Conservation (phyloP, 768 basidiomycete species). For the Mycena maculata region DNA sequence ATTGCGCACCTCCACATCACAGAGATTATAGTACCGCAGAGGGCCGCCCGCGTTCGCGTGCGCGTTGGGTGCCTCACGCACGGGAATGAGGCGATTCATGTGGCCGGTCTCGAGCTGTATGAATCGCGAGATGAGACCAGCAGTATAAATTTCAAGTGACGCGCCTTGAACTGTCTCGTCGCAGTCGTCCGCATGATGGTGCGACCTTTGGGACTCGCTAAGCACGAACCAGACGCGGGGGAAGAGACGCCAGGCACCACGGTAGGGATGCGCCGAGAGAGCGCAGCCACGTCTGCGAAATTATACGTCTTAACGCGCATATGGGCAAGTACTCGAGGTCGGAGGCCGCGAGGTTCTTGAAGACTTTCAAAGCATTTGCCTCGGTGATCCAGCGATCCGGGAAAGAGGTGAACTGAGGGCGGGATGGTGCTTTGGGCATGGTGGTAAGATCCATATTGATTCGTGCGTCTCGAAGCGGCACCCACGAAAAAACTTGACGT, state of each 20-base stretch:
- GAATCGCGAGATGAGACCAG: background rate
- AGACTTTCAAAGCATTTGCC: slow-evolving; percentile 4
- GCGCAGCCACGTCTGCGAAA: background rate
- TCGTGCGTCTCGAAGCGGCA: no score
- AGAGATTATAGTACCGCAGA: slow-evolving; percentile 13
- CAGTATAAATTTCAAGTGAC: no score
- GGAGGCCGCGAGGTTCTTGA: background rate
- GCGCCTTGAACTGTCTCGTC: slow-evolving; percentile 12
- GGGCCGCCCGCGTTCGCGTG: background rate
- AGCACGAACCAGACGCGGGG: background rate
- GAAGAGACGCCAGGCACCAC: background rate
- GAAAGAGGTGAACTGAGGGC: background rate
- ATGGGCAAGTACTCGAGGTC: slow-evolving; percentile 16
- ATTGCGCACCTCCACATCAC: slow-evolving; percentile 11
- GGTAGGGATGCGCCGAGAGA: background rate
- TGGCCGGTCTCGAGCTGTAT: slow-evolving; percentile 6
- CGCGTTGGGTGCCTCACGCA: background rate
- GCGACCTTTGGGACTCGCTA: background rate
- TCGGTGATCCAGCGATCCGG: slow-evolving; percentile 7
- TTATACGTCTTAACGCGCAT: background rate
- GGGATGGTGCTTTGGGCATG: slow-evolving; percentile 1
- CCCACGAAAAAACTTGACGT: no score
- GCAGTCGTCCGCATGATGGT: slow-evolving; percentile 14
- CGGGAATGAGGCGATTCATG: slow-evolving; percentile 17
- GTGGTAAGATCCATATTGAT: no score